A percentile compares a stretch with the other conserved stretches of the same genome.
Conservation (phyloP, 208 protist genomes). For the Crithidia thermophila region DNA sequence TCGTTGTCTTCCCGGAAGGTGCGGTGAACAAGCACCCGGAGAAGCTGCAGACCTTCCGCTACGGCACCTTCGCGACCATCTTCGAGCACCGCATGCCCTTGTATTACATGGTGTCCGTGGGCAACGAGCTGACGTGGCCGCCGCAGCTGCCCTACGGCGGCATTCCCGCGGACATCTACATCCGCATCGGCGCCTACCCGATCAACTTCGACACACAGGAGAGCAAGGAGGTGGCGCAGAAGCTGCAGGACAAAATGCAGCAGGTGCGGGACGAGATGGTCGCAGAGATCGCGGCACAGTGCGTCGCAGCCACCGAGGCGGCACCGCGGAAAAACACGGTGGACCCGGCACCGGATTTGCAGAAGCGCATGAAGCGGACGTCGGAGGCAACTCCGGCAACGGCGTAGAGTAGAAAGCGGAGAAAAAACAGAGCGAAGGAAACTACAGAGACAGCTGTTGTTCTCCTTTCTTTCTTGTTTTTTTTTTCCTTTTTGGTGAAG, state of each 20-base stretch:
- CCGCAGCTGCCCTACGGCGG: slow-evolving; percentile 37
- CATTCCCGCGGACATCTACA: slow-evolving; percentile 44
- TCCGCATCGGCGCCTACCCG: slow-evolving; percentile 37
- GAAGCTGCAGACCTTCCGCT: slow-evolving; percentile 52
- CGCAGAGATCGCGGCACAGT: slow-evolving; percentile 12
- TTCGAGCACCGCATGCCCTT: slow-evolving; percentile 47
- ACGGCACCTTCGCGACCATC: slow-evolving; percentile 60
- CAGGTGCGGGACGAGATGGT: slow-evolving; percentile 39
- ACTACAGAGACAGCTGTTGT: too few relatives aligned
- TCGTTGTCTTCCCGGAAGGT: slow-evolving; percentile 68
- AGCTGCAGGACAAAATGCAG: slow-evolving; percentile 43
- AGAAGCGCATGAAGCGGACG: slow-evolving; percentile 9
- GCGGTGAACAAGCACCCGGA: slow-evolving; percentile 57
- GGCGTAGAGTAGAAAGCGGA: neutral
- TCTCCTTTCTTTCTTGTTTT: too few relatives aligned
- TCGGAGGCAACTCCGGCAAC: neutral
- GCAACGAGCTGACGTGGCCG: slow-evolving; percentile 63
- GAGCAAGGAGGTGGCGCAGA: slow-evolving; percentile 29
- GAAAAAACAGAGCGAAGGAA: neutral
- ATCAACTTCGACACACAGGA: slow-evolving; percentile 38
- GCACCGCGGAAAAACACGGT: neutral
- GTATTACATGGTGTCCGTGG: slow-evolving; percentile 52
- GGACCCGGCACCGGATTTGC: slow-evolving; percentile 1
- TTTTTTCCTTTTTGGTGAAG: too few relatives aligned
- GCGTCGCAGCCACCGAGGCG: slow-evolving; percentile 3